These are phyloP conservation scores for Xylaria flabelliformis DNA, from an alignment of 495 filamentous ascomycete genomes.

Conservation along the genomic window DNA sequence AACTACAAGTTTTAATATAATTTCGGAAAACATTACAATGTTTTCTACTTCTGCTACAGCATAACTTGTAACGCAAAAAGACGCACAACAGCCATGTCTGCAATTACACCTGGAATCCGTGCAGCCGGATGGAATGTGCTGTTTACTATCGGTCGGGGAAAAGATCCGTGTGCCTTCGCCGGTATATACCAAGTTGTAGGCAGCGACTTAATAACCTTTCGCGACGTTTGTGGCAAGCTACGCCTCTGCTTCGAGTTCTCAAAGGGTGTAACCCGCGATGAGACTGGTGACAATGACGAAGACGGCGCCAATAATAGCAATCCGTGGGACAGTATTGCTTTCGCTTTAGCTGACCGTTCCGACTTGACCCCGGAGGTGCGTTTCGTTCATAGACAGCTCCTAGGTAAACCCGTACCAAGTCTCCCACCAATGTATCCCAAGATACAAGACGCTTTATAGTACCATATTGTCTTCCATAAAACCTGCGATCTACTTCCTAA, in stretches of 20 bases:
- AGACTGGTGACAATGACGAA: not conserved
- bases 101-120: not conserved
- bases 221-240: constrained; percentile 1
- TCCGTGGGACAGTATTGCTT: constrained; percentile 10
- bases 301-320: not conserved
- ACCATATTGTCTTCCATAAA: too few species aligned
- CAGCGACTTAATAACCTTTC: not conserved
- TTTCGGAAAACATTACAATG: too few species aligned
- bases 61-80: too few species aligned
- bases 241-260: constrained; percentile 10
- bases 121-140: not conserved
- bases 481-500: too few species aligned
- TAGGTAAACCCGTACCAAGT: too few species aligned
- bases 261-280: not conserved
- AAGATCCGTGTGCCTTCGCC: not conserved
- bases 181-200: constrained; percentile 1
- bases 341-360: constrained; percentile 10
- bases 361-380: too few species aligned
- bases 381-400: too few species aligned
- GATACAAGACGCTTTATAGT: too few species aligned
- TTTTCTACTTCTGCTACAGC: too few species aligned
- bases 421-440: too few species aligned
- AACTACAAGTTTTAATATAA: too few species aligned
- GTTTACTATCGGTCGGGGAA: too few species aligned
- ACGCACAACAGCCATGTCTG: not conserved